Evolutionary conservation across 1,284 basidiomycete genomes (phyloP), one percentile per base, ranked within the genome.

Genomic region (Cryptococcus wingfieldii): DNA sequence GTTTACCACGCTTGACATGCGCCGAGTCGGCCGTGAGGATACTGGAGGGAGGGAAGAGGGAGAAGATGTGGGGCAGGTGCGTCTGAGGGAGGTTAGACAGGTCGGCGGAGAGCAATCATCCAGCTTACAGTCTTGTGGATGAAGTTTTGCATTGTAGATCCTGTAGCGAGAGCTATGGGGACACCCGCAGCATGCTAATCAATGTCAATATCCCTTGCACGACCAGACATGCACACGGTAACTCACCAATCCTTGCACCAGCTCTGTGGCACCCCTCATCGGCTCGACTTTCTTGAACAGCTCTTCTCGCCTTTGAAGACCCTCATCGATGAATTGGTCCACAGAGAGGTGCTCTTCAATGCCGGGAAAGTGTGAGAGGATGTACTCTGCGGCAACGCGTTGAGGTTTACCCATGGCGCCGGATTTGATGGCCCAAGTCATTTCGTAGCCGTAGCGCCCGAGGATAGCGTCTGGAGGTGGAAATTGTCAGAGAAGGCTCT

Each of bases 401-500:
- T 65, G 62, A 23, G 69, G 72, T 73, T 73, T 75, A 39, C 77
- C 76, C 76, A 78, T 78, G 14, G 74, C 59, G 3, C 74, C 72
- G 18, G 72, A 55, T 62, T 78, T 78, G 65, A 77, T 72, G 54
- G 72, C 74, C 77, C 76, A 77, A 1, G 71, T 71, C 66, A 76
- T 71, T 50, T 58, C 51, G 47, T 63, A 63, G 10, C 76, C 76
- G 57, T 75, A 77, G 19, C 72, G 65, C 5, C 55, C 70, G 5
- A 78, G 65, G 25, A 76, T 74, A 10, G 68, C 65, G 54, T 77
- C 75, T 71, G 69, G 43, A 46, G 47, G 23, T 25, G 28, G 28
- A 18, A 25, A 28, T 4, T 13, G 16, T 44, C 28, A 18, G 25
- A 38, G 9, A 43, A 51, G 14, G 10, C 2, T 13, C 25, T 23